phyloP scores from a whole-genome alignment of 169 alveolate genomes.

The Eimeria tenella region DNA sequence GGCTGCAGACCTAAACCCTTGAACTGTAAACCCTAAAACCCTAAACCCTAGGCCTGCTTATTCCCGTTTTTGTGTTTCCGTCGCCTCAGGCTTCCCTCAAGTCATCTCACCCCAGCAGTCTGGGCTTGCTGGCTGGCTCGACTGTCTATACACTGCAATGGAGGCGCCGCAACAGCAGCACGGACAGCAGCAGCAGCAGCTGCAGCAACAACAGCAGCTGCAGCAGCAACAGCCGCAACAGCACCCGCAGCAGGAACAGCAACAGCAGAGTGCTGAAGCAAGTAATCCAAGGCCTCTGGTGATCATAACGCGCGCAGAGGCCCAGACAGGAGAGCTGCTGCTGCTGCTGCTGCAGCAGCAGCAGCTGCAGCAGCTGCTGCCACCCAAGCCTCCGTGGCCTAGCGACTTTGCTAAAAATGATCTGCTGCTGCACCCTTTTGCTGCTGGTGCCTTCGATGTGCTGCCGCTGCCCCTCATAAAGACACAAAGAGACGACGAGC shows the following conservation, averaged over 20 bases:
- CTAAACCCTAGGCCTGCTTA: neutral
- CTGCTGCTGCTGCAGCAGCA: neutral
- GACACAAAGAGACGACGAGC: slow-evolving; percentile 2
- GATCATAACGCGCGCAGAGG: slow-evolving; percentile 14
- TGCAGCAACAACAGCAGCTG: neutral
- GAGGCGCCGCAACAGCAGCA: slow-evolving; percentile 12
- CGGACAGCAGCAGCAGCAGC: slow-evolving; percentile 23
- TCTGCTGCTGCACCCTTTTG: neutral
- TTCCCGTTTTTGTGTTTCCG: neutral
- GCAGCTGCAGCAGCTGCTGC: neutral
- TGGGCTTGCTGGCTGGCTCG: neutral
- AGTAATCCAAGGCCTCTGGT: neutral
- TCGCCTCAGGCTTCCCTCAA: neutral
- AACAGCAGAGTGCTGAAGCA: neutral
- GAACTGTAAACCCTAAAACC: too few species aligned
- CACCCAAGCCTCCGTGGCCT: too few species aligned
- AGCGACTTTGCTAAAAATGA: too few species aligned
- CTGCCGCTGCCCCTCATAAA: slow-evolving; percentile 23
- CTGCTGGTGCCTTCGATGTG: neutral
- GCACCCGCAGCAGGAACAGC: slow-evolving; percentile 9
- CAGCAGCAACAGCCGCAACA: neutral
- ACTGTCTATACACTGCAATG: slow-evolving; percentile 38
- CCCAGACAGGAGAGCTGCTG: slow-evolving; percentile 5
- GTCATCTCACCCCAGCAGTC: neutral
- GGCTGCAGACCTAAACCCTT: too few species aligned